Base-by-base conservation (phyloP, 73 alveolate genomes). In the Effrenium voratum region DNA sequence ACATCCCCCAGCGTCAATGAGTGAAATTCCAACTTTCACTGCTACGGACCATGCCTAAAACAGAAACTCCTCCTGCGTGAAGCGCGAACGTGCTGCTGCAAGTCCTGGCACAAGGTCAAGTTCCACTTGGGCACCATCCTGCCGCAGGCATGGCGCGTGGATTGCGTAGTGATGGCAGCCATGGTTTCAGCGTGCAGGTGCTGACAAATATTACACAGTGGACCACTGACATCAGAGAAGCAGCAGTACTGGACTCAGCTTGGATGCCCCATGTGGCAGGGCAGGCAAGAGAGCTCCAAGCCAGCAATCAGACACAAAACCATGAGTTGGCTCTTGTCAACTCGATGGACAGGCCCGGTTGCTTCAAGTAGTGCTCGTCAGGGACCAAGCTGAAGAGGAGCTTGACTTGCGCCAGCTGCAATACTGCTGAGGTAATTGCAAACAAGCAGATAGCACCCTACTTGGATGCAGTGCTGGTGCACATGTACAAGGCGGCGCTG, bases 401-500 rank as follows among this genome's bases (percentile, higher is more conserved):
- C n/a, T n/a, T n/a, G n/a, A n/a, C n/a, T n/a, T n/a, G n/a, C n/a
- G n/a, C n/a, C n/a, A n/a, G n/a, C n/a, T n/a, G n/a, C n/a, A n/a
- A n/a, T n/a, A n/a, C n/a, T n/a, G n/a, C n/a, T n/a, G 43, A 90
- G 98, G 91, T 92, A 44, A 66, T 92, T 81, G 91, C 98, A 60
- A 92, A 92, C 49, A 36, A 75, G 50, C 98, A 92, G 80, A 55
- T 92, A 44, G 98, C 98, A 26, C 98, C 98, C 75, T 92, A 73
- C 55, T 28, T 92, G 82, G 98, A 92, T 55, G 92, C 79, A 26
- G 91, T 92, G 41, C 49, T 92, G 81, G 98, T 92, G 44, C 98
- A 92, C 49, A 60, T 92, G 68, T 92, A 92, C 92, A 92, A 92
- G 98, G 98, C 82, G n/a, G n/a, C n/a, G n/a, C n/a, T n/a, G n/a